A percentile compares a stretch with the other conserved stretches of the same genome.
Conservation (phyloP, 768 basidiomycete genomes). For the Lentinus brumalis region DNA sequence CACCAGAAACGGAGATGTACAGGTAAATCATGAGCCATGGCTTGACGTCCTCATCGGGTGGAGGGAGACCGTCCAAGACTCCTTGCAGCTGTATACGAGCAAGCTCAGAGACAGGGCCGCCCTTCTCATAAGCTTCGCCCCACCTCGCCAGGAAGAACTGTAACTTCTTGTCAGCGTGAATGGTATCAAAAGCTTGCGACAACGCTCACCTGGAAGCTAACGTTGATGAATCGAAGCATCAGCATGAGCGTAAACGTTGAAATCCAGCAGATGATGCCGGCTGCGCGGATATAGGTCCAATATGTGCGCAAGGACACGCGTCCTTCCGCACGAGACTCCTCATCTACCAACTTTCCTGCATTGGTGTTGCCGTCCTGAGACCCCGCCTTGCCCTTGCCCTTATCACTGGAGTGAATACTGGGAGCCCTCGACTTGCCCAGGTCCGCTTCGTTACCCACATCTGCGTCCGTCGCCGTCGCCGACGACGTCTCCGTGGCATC, state of each 20-base stretch:
- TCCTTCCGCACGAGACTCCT: constrained; percentile 67
- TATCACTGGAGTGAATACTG: background rate
- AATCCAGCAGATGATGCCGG: constrained; percentile 57
- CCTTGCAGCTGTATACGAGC: background rate
- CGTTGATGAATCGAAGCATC: constrained; percentile 55
- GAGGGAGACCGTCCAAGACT: constrained; percentile 52
- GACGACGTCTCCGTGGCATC: constrained; percentile 16
- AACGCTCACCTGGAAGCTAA: constrained; percentile 54
- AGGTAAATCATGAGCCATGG: constrained; percentile 72
- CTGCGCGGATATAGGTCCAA: constrained; percentile 61
- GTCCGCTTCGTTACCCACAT: constrained; percentile 40
- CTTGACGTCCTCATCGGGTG: constrained; percentile 58
- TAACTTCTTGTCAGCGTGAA: background rate
- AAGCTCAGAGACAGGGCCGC: constrained; percentile 7
- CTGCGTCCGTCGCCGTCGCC: constrained; percentile 3
- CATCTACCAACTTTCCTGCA: constrained; percentile 60
- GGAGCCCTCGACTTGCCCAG: background rate
- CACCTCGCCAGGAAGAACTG: constrained; percentile 69
- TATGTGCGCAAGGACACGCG: constrained; percentile 62
- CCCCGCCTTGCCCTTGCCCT: background rate
- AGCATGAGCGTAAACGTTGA: constrained; percentile 54
- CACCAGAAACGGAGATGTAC: constrained; percentile 61
- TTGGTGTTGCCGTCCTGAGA: background rate
- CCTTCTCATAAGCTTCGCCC: constrained; percentile 65
- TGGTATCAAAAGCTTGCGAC: background rate